phyloP scores from a whole-genome alignment of 495 filamentous ascomycete species.

The Aspergillus carlsbadensis region DNA sequence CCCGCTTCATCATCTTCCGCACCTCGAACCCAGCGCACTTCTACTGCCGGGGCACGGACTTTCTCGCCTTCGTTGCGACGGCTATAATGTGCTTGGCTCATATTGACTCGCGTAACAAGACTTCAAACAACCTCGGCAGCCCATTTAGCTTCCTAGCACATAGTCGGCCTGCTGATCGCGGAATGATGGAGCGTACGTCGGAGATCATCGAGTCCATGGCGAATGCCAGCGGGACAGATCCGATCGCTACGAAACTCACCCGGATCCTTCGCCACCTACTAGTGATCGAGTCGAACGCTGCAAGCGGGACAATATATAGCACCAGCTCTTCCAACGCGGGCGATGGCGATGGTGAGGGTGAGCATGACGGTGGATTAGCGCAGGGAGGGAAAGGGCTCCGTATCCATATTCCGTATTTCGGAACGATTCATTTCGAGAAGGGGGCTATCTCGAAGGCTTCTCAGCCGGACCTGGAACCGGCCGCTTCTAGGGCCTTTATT shows the following conservation, averaged over 20 bases:
- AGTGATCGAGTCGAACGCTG: slow-evolving; percentile 23
- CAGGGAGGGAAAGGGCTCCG: slow-evolving; percentile 17
- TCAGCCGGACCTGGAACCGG: background rate
- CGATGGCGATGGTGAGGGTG: slow-evolving; percentile 13
- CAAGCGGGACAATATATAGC: slow-evolving; percentile 20
- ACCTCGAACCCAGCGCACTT: slow-evolving; percentile 27
- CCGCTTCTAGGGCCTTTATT: background rate
- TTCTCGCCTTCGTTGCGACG: slow-evolving; percentile 48
- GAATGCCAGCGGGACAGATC: slow-evolving; percentile 12
- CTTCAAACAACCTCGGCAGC: background rate
- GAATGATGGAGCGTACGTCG: slow-evolving; percentile 39
- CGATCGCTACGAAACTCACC: slow-evolving; percentile 30
- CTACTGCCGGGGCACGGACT: slow-evolving; percentile 51
- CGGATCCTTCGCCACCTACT: slow-evolving; percentile 35
- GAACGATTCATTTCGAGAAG: slow-evolving; percentile 31
- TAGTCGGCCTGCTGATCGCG: slow-evolving; percentile 42
- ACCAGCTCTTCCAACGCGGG: slow-evolving; percentile 20
- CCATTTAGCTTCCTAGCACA: slow-evolving; percentile 31
- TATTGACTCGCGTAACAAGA: slow-evolving; percentile 25
- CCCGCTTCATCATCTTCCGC: slow-evolving; percentile 40
- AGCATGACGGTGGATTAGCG: slow-evolving; percentile 9
- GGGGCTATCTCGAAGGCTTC: background rate
- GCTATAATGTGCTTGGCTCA: slow-evolving; percentile 32
- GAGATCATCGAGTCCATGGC: slow-evolving; percentile 34
- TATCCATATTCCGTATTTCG: slow-evolving; percentile 41